A percentile compares a stretch with the other conserved stretches of the same genome.
These are phyloP conservation scores for Piper longum DNA, from an alignment of 164 flowering plant species.

Conservation along the genomic window DNA sequence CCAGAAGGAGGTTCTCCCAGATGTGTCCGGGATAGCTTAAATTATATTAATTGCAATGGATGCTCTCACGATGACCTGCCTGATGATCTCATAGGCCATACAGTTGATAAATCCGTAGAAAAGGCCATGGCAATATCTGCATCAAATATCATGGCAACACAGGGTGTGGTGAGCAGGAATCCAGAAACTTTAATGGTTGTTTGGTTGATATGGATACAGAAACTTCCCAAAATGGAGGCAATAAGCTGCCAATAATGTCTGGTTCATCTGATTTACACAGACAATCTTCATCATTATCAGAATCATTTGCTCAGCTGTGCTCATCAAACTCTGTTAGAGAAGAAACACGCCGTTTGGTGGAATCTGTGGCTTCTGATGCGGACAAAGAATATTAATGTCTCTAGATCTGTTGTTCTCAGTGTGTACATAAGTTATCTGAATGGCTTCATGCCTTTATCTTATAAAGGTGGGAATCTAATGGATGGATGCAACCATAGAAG, in stretches of 20 bases:
- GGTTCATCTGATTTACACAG: too few species aligned
- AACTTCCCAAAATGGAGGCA: too few species aligned
- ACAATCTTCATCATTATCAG: background rate
- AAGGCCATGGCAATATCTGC: background rate
- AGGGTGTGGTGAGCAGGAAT: too few species aligned
- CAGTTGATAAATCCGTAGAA: slow-evolving; percentile 2
- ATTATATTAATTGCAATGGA: background rate
- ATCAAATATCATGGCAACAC: too few species aligned
- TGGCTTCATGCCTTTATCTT: slow-evolving; percentile 34
- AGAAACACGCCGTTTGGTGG: too few species aligned
- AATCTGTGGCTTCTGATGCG: too few species aligned
- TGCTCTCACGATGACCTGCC: background rate
- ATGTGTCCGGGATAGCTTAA: slow-evolving; percentile 1
- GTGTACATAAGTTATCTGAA: too few species aligned
- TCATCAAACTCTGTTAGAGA: slow-evolving; percentile 6
- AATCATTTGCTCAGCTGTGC: slow-evolving; percentile 15
- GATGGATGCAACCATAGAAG: slow-evolving; percentile 39
- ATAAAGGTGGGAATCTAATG: slow-evolving; percentile 23
- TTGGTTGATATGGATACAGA: too few species aligned
- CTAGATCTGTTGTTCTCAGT: too few species aligned
- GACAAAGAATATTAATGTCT: too few species aligned
- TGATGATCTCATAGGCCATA: background rate
- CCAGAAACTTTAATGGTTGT: too few species aligned
- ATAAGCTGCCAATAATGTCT: too few species aligned
- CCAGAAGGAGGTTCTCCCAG: slow-evolving; percentile 10